Percentiles rank a stretch among this genome's conserved stretches.
phyloP scores from a whole-genome alignment of 805 yeast genomes.

The Deakozyma indianensis region DNA sequence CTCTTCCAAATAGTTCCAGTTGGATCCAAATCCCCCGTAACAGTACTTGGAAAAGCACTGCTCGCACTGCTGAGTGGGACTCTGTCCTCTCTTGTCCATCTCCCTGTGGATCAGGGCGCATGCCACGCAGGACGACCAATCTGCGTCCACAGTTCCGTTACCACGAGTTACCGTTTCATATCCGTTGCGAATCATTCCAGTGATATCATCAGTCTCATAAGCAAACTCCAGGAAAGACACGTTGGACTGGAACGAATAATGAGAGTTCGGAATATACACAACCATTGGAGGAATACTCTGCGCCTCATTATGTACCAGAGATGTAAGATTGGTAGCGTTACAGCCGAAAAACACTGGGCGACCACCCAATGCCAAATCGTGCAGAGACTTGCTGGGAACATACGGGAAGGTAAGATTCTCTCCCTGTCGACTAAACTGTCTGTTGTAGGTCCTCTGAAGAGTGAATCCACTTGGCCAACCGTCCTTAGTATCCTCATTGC shows the following conservation, averaged over 20 bases:
- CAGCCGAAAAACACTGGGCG: slow-evolving; percentile 79
- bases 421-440: slow-evolving; percentile 42
- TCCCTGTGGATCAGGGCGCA: slow-evolving; percentile 75
- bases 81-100: slow-evolving; percentile 52
- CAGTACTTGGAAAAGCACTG: slow-evolving; percentile 61
- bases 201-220: slow-evolving; percentile 42
- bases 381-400: slow-evolving; percentile 57
- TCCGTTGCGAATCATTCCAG: slow-evolving; percentile 56
- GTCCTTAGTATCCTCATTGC: slow-evolving; percentile 46
- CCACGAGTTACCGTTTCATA: slow-evolving; percentile 52
- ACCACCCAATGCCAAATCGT: slow-evolving; percentile 45
- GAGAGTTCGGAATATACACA: slow-evolving; percentile 64
- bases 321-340: slow-evolving; percentile 46
- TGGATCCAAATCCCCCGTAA: slow-evolving; percentile 41
- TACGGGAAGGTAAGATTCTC: slow-evolving; percentile 59
- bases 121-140: slow-evolving; percentile 62
- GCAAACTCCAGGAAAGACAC: slow-evolving; percentile 58
- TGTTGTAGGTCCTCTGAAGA: slow-evolving; percentile 33
- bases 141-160: slow-evolving; percentile 51
- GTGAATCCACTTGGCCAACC: slow-evolving; percentile 60
- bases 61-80: slow-evolving; percentile 50
- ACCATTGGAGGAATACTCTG: slow-evolving; percentile 49
- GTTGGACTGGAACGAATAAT: slow-evolving; percentile 51
- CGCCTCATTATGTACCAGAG: slow-evolving; percentile 25
- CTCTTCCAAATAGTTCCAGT: slow-evolving; percentile 2